Evolutionary conservation across 1,284 basidiomycete species (phyloP), one percentile per base, ranked within the genome.

Genomic region (Ustilago trichophora): DNA sequence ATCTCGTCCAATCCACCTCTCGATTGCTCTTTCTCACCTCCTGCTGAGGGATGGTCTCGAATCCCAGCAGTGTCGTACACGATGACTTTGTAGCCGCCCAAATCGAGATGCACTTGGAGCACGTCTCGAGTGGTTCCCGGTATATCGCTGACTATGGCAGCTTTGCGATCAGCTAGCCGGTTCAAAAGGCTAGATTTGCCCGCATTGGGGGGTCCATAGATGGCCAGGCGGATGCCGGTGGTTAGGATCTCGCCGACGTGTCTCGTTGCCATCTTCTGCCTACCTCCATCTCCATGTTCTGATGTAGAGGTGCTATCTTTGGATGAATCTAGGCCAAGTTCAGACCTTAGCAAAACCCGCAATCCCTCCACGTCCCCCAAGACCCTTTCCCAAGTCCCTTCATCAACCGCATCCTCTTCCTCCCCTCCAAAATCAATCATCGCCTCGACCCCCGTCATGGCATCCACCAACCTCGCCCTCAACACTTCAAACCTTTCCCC

Each of bases 71-170:
- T 94, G 76, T 95, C 92, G 3, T 88, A 87, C 1, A 92, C 84
- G 19, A 90, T 84, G 2, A 94, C 86, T 0, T 91, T 91, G 42
- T 92, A 84, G 0, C 92, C 92, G 12, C 33, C 57, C 16, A 93
- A 88, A 76, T 95, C 91, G 0, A 95, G 85, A 0, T 90, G 88
- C 6, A 93, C 83, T 69, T 91, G 89, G 3, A 95, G 84, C 6
- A 93, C 86, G 73, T 94, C 92, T 24, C 92, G 85, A 2, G 92
- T 95, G 0, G 92, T 95, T 0, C 92, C 92, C 0, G 92, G 89
- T 13, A 91, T 84, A 8, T 88, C 84, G 2, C 92, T 92, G 10
- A 93, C 91, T 49, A 95, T 94, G 0, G 92, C 91, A 0, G 91
- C 92, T 63, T 92, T 90, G 16, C 92, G 85, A 72, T 90, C 89